Percentiles rank a stretch among this genome's conserved stretches.
phyloP scores from a whole-genome alignment of 495 filamentous ascomycete genomes.

The Emericellopsis terricola region DNA sequence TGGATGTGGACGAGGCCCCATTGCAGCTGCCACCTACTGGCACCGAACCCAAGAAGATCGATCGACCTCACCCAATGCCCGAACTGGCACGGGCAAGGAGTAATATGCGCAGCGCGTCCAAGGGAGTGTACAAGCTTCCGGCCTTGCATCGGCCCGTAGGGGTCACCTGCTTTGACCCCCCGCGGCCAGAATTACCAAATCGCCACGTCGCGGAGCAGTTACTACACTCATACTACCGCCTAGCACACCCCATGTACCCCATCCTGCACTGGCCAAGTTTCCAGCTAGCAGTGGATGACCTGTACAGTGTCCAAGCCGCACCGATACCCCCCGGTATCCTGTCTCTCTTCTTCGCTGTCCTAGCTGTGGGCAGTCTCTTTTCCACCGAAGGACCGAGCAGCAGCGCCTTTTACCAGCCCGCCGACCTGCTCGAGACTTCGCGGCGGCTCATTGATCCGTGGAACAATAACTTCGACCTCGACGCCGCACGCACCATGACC shows the following conservation, averaged over 20 bases:
- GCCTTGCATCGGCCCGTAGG: constrained; percentile 43
- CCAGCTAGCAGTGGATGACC: constrained; percentile 49
- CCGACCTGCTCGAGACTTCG: constrained; percentile 53
- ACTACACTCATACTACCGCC: constrained; percentile 55
- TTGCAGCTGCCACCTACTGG: constrained; percentile 56
- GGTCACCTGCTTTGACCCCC: constrained; percentile 27
- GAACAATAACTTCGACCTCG: constrained; percentile 65
- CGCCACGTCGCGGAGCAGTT: constrained; percentile 55
- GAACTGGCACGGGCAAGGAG: constrained; percentile 53
- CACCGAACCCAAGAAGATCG: constrained; percentile 41
- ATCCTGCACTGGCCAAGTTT: constrained; percentile 86
- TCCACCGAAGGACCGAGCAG: constrained; percentile 31
- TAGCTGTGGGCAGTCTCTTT: constrained; percentile 74
- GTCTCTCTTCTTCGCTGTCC: constrained; percentile 65
- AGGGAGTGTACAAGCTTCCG: constrained; percentile 69
- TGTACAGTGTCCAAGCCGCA: constrained; percentile 38
- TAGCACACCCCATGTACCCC: constrained; percentile 63
- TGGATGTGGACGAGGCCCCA: constrained; percentile 25
- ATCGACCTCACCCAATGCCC: constrained; percentile 37
- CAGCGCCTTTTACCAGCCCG: constrained; percentile 41
- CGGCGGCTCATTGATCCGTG: constrained; percentile 58
- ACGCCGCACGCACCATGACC: constrained; percentile 55
- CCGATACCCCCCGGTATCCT: constrained; percentile 41
- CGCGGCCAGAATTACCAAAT: constrained; percentile 49
- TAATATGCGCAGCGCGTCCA: constrained; percentile 56